Evolutionary conservation across 441 rosid genomes (phyloP), one percentile per base, ranked within the genome.

Genomic region (Gossypium laxum): DNA sequence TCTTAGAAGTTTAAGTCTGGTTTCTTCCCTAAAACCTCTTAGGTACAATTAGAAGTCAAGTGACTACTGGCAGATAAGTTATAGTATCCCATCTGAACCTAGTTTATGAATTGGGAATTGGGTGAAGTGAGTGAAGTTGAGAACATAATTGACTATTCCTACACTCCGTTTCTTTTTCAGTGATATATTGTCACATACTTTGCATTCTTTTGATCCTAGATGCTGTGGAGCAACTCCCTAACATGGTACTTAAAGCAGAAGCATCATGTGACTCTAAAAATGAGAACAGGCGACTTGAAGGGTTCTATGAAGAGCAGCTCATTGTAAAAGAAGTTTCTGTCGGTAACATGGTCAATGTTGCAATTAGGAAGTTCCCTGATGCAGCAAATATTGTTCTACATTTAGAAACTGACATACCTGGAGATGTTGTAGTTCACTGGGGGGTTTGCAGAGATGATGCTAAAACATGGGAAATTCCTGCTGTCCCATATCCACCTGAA

Each of bases 391-490:
- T 82, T 80, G 76, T 88, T 72, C 75, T 91, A 38, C 72, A 75
- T 65, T 72, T 93, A 69, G 97, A 90, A 73, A 90, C 93, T 69
- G 97, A 91, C 87, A 75, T 91, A 50, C 88, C 88, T 18, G 97
- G 86, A 85, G 86, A 89, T 81, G 92, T 88, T 68, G 69, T 84
- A 80, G 86, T 88, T 75, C 98, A 93, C 85, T 91, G 98, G 98
- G 98, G 98, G 72, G 95, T 90, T 80, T 91, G 95, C 86, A 91
- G 86, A 86, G 88, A 82, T 78, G 86, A 82, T 65, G 58, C 76
- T 34, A 87, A 80, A 85, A 81, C 76, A 48, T 93, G 98, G 98
- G 96, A 88, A 83, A 82, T 91, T 79, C 92, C 92, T 65, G 76
- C 84, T 76, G 87, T 84, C 62, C 89, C 97, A 50, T 72, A 88